These are phyloP conservation scores for Aspergillus sergii DNA, from an alignment of 2,329 filamentous ascomycete species.

Conservation along the genomic window DNA sequence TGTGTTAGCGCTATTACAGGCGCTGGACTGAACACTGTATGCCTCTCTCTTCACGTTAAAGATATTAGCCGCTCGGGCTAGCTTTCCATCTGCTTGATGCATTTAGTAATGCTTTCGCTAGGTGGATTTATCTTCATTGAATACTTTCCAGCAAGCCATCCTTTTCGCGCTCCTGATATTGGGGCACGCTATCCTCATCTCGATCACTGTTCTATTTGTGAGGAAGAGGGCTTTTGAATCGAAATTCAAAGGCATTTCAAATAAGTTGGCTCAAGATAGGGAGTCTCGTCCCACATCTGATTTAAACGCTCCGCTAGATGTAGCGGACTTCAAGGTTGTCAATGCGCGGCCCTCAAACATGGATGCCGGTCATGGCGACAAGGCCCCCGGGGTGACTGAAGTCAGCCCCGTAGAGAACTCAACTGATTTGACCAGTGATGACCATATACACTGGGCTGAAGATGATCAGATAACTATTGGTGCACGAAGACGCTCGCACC, in stretches of 20 bases:
- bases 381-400: conserved; percentile 8
- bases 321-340: not conserved
- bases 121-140: conserved; percentile 59
- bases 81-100: not conserved
- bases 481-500: conserved; percentile 15
- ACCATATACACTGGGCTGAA: conserved; percentile 30
- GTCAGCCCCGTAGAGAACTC: conserved; percentile 6
- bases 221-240: conserved; percentile 65
- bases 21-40: conserved; percentile 66
- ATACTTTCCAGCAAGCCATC: conserved; percentile 68
- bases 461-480: conserved; percentile 34
- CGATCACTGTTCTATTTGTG: conserved; percentile 63
- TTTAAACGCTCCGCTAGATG: not conserved
- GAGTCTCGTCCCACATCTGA: not conserved
- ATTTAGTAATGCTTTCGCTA: conserved; percentile 17
- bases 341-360: not conserved
- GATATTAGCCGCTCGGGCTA: not conserved
- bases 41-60: conserved; percentile 28
- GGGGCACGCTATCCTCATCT: conserved; percentile 69
- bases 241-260: conserved; percentile 59
- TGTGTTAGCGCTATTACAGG: conserved; percentile 68
- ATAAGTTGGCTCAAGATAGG: conserved; percentile 27
- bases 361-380: not conserved
- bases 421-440: conserved; percentile 1
- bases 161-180: conserved; percentile 67